Conservation (phyloP, 768 basidiomycete species). For the Leccinum longicurvipes region DNA sequence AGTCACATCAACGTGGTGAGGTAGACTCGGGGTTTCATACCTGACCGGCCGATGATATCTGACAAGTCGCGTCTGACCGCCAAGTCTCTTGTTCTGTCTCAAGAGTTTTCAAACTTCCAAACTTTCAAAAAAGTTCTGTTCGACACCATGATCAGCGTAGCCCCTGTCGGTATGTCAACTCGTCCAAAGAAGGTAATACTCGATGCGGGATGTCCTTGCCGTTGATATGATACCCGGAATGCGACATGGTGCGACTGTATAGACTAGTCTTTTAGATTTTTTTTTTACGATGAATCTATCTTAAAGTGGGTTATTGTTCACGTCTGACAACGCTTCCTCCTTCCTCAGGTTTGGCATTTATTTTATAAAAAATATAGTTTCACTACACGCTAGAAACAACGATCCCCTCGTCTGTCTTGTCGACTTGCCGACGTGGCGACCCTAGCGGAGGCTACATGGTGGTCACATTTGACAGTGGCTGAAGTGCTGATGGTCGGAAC, state of each 20-base stretch:
- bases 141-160: too few species aligned
- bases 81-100: not conserved
- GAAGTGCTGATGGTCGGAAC: not conserved
- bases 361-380: not conserved
- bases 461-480: not conserved
- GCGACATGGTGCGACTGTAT: not conserved
- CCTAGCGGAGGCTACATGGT: not conserved
- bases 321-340: not conserved
- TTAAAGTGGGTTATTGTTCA: not conserved
- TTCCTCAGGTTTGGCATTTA: not conserved
- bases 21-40: not conserved
- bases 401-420: not conserved
- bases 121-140: too few species aligned
- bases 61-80: not conserved
- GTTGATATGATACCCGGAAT: not conserved
- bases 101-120: too few species aligned
- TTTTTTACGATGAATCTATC: not conserved
- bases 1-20: not conserved
- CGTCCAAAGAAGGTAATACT: too few species aligned
- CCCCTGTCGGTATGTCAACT: too few species aligned
- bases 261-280: not conserved
- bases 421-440: not conserved
- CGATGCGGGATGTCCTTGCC: too few species aligned
- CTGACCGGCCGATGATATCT: not conserved
- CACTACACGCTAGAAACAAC: not conserved